These are phyloP conservation scores for Bonia amplexicaulis DNA, from an alignment of 176 grass and related monocot genomes.

Conservation along the genomic window DNA sequence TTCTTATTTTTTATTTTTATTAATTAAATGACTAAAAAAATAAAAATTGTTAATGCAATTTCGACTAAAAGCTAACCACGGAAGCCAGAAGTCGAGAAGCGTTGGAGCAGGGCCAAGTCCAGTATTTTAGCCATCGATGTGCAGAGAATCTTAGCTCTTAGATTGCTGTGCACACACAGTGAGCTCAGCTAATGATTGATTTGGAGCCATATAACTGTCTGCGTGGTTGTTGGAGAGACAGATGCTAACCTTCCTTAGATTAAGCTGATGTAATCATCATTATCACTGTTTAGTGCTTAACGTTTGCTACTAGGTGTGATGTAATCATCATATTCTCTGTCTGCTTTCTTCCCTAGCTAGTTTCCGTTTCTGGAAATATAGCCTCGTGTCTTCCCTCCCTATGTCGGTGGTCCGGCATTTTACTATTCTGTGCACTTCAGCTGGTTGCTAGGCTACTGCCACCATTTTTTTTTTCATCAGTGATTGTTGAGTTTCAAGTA, in stretches of 20 bases:
- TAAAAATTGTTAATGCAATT: too few relatives aligned
- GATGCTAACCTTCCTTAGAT: neutral
- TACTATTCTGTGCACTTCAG: slow-evolving; percentile 8
- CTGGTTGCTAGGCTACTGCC: slow-evolving; percentile 2
- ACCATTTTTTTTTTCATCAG: neutral
- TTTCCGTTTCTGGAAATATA: slow-evolving; percentile 35
- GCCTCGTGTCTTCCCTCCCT: neutral
- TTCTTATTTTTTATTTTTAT: too few relatives aligned
- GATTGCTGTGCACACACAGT: slow-evolving; percentile 21
- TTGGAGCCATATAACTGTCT: slow-evolving; percentile 29
- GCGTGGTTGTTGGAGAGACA: slow-evolving; percentile 10
- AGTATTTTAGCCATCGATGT: too few relatives aligned
- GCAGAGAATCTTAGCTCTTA: too few relatives aligned
- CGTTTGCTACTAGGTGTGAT: slow-evolving; percentile 18
- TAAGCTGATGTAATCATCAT: slow-evolving; percentile 31
- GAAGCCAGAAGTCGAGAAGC: too few relatives aligned
- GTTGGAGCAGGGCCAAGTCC: too few relatives aligned
- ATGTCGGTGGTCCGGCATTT: slow-evolving; percentile 10
- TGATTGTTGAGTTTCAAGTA: too few relatives aligned
- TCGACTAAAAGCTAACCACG: too few relatives aligned
- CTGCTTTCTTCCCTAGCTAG: neutral
- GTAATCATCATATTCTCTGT: slow-evolving; percentile 7
- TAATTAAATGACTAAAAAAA: too few relatives aligned
- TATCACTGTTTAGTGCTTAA: neutral
- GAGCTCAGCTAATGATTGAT: slow-evolving; percentile 42